Percentiles rank a stretch among this genome's conserved stretches.
Evolutionary conservation across 495 filamentous ascomycete genomes (phyloP).

Genomic region (Bacidia gigantensis): DNA sequence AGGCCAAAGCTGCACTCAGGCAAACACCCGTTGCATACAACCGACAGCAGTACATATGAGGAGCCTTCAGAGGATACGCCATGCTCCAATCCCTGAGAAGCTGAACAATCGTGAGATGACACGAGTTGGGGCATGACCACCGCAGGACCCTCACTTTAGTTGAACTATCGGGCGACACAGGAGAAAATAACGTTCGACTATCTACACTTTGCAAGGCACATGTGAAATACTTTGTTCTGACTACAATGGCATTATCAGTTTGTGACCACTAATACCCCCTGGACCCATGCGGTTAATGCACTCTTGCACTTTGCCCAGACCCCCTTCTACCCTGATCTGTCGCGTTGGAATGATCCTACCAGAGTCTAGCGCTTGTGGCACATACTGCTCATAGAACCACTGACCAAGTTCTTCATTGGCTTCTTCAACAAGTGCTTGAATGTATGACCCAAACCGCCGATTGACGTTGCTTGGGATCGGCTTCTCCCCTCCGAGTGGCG

Average conservation of each 20-base stretch:
- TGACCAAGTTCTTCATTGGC: not conserved
- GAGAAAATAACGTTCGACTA: too few species aligned
- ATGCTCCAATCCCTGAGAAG: too few species aligned
- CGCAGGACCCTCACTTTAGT: too few species aligned
- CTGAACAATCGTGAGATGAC: too few species aligned
- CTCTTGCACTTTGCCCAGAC: not conserved
- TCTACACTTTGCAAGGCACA: not conserved
- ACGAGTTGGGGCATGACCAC: too few species aligned
- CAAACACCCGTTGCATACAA: too few species aligned
- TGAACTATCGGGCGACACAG: too few species aligned
- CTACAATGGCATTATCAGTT: not conserved
- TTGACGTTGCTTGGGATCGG: constrained; percentile 1
- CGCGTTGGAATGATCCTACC: not conserved
- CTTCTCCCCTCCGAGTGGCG: not conserved
- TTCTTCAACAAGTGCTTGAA: not conserved
- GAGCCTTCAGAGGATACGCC: too few species aligned
- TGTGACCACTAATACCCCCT: constrained; percentile 1
- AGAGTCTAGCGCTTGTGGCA: not conserved
- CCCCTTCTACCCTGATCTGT: not conserved
- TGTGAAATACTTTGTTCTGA: not conserved
- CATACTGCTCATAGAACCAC: constrained; percentile 3
- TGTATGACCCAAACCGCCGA: not conserved
- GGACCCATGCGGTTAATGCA: not conserved
- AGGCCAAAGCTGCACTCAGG: too few species aligned
- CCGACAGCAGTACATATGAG: too few species aligned